phyloP scores from a whole-genome alignment of 345 rosid genomes.

The Eucalyptus polybractea region DNA sequence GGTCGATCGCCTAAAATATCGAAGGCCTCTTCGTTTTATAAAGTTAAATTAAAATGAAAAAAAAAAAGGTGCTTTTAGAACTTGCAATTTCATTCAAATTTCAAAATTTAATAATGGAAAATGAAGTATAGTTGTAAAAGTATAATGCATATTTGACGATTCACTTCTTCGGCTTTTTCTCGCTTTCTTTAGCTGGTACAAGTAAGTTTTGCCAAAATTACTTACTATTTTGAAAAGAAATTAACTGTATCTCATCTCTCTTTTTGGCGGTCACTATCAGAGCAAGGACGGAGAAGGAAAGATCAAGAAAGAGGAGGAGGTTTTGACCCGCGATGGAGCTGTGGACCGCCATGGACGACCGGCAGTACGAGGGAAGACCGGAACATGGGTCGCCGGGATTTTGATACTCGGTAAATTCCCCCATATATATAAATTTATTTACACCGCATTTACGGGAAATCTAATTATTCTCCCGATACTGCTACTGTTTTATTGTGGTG shows the following conservation, averaged over 20 bases:
- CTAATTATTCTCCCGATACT: background rate
- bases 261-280: background rate
- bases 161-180: background rate
- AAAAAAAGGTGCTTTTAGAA: background rate
- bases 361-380: slow-evolving; percentile 52
- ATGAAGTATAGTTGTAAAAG: background rate
- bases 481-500: background rate
- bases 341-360: slow-evolving; percentile 74
- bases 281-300: slow-evolving; percentile 10
- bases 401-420: slow-evolving; percentile 53
- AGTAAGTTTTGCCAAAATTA: background rate
- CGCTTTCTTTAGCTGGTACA: background rate
- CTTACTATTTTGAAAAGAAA: background rate
- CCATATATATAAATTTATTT: too few species aligned
- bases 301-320: slow-evolving; percentile 15
- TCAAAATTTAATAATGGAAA: background rate
- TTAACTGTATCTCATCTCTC: background rate
- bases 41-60: background rate
- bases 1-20: background rate
- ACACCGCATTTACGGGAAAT: background rate
- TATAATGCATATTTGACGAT: background rate
- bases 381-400: slow-evolving; percentile 73
- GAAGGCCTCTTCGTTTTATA: background rate
- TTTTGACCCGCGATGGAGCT: slow-evolving; percentile 54
- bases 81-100: background rate